These are phyloP conservation scores for Elongisporangium undulatum DNA, from an alignment of 352 stramenopile species.

Conservation along the genomic window DNA sequence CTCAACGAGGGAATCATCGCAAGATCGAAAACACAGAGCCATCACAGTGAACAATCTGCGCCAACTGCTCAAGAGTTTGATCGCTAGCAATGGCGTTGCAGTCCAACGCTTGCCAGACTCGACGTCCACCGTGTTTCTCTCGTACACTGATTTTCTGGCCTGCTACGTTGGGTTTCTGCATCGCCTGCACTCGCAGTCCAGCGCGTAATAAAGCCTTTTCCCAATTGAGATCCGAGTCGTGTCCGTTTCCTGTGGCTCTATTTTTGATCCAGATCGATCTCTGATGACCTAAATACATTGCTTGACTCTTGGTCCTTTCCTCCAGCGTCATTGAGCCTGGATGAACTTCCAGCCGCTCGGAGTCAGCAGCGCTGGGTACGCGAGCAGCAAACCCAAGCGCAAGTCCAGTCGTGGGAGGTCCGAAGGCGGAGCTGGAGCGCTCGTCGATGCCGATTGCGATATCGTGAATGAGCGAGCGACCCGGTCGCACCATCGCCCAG, in stretches of 20 bases:
- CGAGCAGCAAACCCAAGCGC: not conserved
- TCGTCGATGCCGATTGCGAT: not conserved
- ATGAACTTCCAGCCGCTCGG: not conserved
- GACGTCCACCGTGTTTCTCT: conserved; percentile 34
- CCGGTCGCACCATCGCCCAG: not conserved
- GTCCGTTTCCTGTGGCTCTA: not conserved
- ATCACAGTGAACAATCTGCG: conserved; percentile 27
- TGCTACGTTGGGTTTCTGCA: conserved; percentile 49
- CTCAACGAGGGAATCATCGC: not conserved
- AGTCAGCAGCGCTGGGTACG: conserved; percentile 1
- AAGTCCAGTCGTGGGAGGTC: not conserved
- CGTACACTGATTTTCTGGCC: conserved; percentile 66
- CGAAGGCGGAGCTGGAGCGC: not conserved
- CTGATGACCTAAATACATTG: not conserved
- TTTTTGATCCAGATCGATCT: not conserved
- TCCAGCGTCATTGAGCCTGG: not conserved
- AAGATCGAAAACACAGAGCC: not conserved
- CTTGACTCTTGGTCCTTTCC: not conserved
- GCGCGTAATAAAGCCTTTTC: not conserved
- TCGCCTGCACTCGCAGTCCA: conserved; percentile 9
- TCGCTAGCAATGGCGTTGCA: conserved; percentile 22
- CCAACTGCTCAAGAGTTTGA: conserved; percentile 34
- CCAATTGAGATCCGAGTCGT: not conserved
- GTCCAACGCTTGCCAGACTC: conserved; percentile 19
- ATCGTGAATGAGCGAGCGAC: not conserved